Evolutionary conservation across 768 basidiomycete species (phyloP), one percentile per base, ranked within the genome.

Genomic region (Multifurca ochricompacta): DNA sequence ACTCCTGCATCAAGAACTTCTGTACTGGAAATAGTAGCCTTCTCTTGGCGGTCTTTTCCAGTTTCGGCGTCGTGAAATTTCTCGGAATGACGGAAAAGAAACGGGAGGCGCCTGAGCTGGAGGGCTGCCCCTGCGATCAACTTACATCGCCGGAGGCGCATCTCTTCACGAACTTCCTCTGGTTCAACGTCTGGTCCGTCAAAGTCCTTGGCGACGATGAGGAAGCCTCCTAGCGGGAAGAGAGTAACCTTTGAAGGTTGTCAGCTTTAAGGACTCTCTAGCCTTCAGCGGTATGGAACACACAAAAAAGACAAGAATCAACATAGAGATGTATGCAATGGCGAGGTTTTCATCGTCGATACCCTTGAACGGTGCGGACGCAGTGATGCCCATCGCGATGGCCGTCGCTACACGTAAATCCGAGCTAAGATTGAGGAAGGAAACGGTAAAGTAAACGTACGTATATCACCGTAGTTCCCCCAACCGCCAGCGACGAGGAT

Each of bases 381-480:
- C 77, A 6, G 80, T 82, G 27, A 89, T 72, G 46, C 80, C 80
- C 71, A 83, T 70, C 11, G 83, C 68, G 2, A 89, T 79, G 1
- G 83, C 74, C 0, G 77, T 85, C 2, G 87, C 84, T 87, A 40
- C 23, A 37, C 21, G 35, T 14, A 60, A 42, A 43, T 47, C 14
- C 39, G 10, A 37, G 25, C 28, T 40, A 21, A 28, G 18, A 28
- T 9, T 18, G 4, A 37, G 21, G 16, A 18, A 10, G 32, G 16
- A 7, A 19, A 47, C 2, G 41, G 53, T 4, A 43, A 2, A 14
- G 37, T 3, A 4, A 28, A 68, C 81, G 66, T 60, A 86, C 84
- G 82, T 31, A 87, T 76, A 62, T 85, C 85, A 9, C 81, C 83
- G 43, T 77, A 76, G 59, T 87, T 87, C 10, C 72, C 76, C 78